Evolutionary conservation across 169 alveolate species (phyloP), one percentile per base, ranked within the genome.

Genomic region (Amoebophrya sp.): DNA sequence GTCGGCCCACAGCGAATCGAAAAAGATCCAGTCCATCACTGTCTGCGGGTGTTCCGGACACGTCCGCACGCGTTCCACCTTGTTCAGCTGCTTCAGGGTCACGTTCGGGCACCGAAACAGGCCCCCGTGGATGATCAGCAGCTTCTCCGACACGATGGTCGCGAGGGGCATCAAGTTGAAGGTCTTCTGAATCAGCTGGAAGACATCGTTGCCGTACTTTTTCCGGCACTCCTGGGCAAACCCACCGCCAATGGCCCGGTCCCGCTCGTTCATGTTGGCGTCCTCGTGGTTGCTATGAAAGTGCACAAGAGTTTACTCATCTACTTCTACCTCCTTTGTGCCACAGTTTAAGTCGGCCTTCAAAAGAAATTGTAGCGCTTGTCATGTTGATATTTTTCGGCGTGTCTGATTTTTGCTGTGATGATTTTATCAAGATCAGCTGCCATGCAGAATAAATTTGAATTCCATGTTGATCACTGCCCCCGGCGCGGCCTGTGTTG

Each of bases 251-350:
- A 66, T 66, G 35, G 83, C 1, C 35, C 83, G 83, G 89, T 96
- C 96, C 0, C 96, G 93, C 93, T 95, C 97, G 91, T 96, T 96
- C 96, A 96, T 95, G 92, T 96, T 96, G 77, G 95, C 96, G 55
- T 97, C 95, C 91, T 96, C 98, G 77, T 96, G 98, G 90, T 96
- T 96, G 39, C 98, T n/a, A n/a, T n/a, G n/a, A n/a, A n/a, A n/a
- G n/a, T n/a, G n/a, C n/a, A n/a, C n/a, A n/a, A n/a, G n/a, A n/a
- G n/a, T n/a, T n/a, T n/a, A n/a, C n/a, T n/a, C n/a, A n/a, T n/a
- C n/a, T n/a, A n/a, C n/a, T n/a, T n/a, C n/a, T n/a, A n/a, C n/a
- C n/a, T n/a, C n/a, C n/a, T n/a, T n/a, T n/a, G n/a, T n/a, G n/a
- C n/a, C n/a, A n/a, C n/a, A n/a, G n/a, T n/a, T n/a, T n/a, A n/a